Base-by-base conservation (phyloP, 495 filamentous ascomycete genomes). In the Aspergillus mulundensis region DNA sequence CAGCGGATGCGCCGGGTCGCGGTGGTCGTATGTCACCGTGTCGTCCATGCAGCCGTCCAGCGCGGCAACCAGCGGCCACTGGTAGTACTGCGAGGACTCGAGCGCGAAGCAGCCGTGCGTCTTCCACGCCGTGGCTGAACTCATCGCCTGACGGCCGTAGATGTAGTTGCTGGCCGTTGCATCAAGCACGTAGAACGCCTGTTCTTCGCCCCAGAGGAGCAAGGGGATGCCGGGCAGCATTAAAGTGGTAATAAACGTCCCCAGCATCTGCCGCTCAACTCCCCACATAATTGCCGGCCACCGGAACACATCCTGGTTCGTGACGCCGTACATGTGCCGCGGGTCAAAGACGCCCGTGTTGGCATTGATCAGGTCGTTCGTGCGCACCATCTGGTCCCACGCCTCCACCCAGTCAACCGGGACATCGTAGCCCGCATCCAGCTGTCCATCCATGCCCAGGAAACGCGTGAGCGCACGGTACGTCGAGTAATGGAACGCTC, bases 291-390 rank as follows among this genome's bases (percentile, higher is more conserved):
- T 75, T 1, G 81, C 73, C 2, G 86, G 86, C 86, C 86, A 90
- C 7, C 86, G 79, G 67, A 89, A 87, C 2, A 89, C 84, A 64
- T 89, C 86, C 68, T 89, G 86, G 62, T 88, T 88, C 11, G 84
- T 84, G 1, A 75, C 77, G n/a, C 86, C 86, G 48, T 81, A 88
- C 75, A 88, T 79, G 63, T 89, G 85, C 10, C 86, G 77, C 10
- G 86, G 86, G 61, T 89, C 86, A 50, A 87, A 87, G 45, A 77
- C 67, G 50, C 82, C 84, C 1, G 79, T 87, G 65, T 85, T 84
- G 10, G 82, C 70, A 53, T 87, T 88, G 54, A 79, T 59, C 48
- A 88, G 59, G 62, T 89, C 86, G 59, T 89, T 87, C 15, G 81
- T 81, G 21, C 67, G 58, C 15, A 86, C 34, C 67, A 88, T 83